phyloP scores from a whole-genome alignment of 1,139 yeast genomes.

The Geotrichum fermentans region DNA sequence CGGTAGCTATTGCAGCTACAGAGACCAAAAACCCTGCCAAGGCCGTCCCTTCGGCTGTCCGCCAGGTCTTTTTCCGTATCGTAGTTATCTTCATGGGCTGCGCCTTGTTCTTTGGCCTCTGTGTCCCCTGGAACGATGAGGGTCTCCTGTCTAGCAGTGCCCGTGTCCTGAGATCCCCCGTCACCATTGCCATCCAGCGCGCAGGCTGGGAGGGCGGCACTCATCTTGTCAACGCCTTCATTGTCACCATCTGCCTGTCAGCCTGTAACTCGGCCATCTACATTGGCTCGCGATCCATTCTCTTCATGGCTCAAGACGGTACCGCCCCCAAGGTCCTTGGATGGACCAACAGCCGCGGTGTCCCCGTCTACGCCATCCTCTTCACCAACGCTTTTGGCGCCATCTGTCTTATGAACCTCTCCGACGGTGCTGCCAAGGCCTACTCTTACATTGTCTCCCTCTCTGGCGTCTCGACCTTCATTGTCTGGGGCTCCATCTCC shows the following conservation, averaged over 20 bases:
- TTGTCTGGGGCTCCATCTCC: conserved; percentile 52
- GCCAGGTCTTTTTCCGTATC: conserved; percentile 77
- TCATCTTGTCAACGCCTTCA: conserved; percentile 68
- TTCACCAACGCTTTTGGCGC: conserved; percentile 42
- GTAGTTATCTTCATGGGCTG: conserved; percentile 74
- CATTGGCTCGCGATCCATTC: conserved; percentile 55
- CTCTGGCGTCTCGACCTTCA: conserved; percentile 54
- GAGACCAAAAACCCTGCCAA: conserved; percentile 79
- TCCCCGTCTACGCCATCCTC: conserved; percentile 52
- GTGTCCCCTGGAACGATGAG: conserved; percentile 74
- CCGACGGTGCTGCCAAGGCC: conserved; percentile 60
- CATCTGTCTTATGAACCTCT: conserved; percentile 62
- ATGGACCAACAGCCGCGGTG: conserved; percentile 55
- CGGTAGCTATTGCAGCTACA: conserved; percentile 85
- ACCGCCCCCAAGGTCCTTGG: conserved; percentile 57
- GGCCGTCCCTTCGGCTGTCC: conserved; percentile 82
- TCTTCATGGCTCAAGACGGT: conserved; percentile 55
- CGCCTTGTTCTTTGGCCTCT: conserved; percentile 72
- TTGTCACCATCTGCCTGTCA: conserved; percentile 61
- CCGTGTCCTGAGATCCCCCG: conserved; percentile 61
- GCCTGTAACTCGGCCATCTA: conserved; percentile 74
- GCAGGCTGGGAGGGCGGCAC: conserved; percentile 70
- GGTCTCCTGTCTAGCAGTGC: conserved; percentile 37
- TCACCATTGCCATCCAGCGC: conserved; percentile 63
- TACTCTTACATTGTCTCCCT: conserved; percentile 82